Conservation (phyloP, 148 eudicot genomes). For the Drosera capensis region DNA sequence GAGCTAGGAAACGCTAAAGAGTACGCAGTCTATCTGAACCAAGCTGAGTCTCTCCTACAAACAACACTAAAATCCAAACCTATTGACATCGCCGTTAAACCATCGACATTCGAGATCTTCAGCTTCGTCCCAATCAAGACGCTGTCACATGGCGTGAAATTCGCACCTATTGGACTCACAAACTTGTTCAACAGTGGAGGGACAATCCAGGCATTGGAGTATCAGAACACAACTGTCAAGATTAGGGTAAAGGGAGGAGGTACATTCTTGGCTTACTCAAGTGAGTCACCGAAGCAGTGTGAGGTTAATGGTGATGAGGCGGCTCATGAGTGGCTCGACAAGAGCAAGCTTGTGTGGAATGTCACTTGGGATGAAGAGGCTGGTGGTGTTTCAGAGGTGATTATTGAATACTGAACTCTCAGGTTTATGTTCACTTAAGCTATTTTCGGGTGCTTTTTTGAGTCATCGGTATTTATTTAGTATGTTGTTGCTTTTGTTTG, state of each 20-base stretch:
- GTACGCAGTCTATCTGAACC: conserved; percentile 42
- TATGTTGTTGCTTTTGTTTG: too few relatives aligned
- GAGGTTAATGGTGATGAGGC: conserved; percentile 26
- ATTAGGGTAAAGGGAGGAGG: conserved; percentile 53
- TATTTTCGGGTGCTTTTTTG: too few relatives aligned
- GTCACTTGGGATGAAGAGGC: conserved; percentile 38
- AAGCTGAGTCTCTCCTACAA: conserved; percentile 19
- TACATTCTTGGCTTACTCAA: conserved; percentile 41
- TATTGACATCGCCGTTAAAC: conserved; percentile 16
- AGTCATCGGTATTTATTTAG: too few relatives aligned
- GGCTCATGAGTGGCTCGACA: conserved; percentile 24
- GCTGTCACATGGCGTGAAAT: conserved; percentile 12
- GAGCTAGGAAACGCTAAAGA: conserved; percentile 26
- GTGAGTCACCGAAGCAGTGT: conserved; percentile 27
- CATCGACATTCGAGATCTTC: conserved; percentile 42
- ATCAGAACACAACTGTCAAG: conserved; percentile 8
- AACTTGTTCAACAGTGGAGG: conserved; percentile 54
- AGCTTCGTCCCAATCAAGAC: conserved; percentile 39
- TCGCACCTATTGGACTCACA: conserved; percentile 50
- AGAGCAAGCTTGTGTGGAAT: conserved; percentile 16
- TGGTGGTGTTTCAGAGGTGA: conserved; percentile 33
- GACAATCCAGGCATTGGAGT: conserved; percentile 26
- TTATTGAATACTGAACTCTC: conserved; percentile 30
- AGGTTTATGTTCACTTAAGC: too few relatives aligned
- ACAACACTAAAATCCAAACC: conserved; percentile 14